Conservation (phyloP, 2,329 filamentous ascomycete species). For the Fusarium gaditjirri region DNA sequence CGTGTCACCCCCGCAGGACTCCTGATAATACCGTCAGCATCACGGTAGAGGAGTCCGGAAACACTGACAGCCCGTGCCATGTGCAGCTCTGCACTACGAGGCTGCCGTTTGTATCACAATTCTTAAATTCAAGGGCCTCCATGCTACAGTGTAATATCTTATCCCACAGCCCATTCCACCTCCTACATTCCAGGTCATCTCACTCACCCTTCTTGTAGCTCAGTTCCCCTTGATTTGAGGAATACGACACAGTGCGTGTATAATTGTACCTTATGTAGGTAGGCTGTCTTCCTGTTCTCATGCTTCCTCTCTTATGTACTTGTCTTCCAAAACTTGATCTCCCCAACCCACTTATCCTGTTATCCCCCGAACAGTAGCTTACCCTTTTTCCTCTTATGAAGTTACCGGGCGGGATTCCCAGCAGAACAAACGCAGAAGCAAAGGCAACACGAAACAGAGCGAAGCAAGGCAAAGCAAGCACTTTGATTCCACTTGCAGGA, state of each 20-base stretch:
- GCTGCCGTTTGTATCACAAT: constrained; percentile 17
- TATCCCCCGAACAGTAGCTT: constrained; percentile 10
- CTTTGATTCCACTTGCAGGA: constrained; percentile 26
- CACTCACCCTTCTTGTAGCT: constrained; percentile 23
- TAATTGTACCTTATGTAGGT: constrained; percentile 7
- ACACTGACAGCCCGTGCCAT: neutral
- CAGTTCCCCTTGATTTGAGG: constrained; percentile 17
- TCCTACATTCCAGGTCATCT: constrained; percentile 36
- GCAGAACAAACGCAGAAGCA: constrained; percentile 26
- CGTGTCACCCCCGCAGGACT: constrained; percentile 17
- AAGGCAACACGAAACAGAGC: constrained; percentile 17
- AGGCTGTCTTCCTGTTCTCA: neutral
- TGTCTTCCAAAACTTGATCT: constrained; percentile 25
- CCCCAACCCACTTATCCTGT: constrained; percentile 30
- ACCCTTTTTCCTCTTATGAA: constrained; percentile 23
- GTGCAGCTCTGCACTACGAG: neutral
- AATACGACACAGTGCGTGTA: constrained; percentile 33
- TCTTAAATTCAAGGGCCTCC: constrained; percentile 21
- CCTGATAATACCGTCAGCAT: constrained; percentile 26
- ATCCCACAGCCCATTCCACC: constrained; percentile 20
- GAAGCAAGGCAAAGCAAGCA: constrained; percentile 31
- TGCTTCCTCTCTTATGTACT: constrained; percentile 6
- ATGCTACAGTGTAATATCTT: constrained; percentile 30
- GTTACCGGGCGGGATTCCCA: constrained; percentile 27
- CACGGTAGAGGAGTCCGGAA: constrained; percentile 5